phyloP scores from a whole-genome alignment of 2,329 filamentous ascomycete species.

The Penicillium freii region DNA sequence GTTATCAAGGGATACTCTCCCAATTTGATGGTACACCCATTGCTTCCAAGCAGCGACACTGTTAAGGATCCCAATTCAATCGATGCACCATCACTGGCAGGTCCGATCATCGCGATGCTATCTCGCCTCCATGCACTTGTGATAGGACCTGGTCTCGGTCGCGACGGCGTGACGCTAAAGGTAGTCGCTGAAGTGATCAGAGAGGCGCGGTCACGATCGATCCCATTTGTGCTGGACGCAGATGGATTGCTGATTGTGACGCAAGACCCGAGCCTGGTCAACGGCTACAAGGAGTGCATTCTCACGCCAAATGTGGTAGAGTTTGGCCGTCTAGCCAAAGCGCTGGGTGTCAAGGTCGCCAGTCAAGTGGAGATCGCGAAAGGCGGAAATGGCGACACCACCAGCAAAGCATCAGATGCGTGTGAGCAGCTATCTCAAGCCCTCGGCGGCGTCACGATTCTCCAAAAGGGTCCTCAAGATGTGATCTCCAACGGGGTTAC shows the following conservation, averaged over 20 bases:
- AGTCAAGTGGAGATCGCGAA: conserved; percentile 38
- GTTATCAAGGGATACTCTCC: conserved; percentile 98
- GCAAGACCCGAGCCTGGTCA: conserved; percentile 70
- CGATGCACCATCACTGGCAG: conserved; percentile 60
- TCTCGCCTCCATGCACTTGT: conserved; percentile 87
- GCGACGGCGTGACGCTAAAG: conserved; percentile 85
- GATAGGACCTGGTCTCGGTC: conserved; percentile 85
- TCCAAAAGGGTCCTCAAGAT: conserved; percentile 84
- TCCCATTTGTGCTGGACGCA: conserved; percentile 87
- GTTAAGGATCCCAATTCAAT: conserved; percentile 49
- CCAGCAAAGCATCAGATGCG: conserved; percentile 55
- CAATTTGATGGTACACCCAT: conserved; percentile 96
- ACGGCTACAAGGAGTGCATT: conserved; percentile 78
- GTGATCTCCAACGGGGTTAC: conserved; percentile 75
- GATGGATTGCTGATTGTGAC: conserved; percentile 81
- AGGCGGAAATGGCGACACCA: conserved; percentile 40
- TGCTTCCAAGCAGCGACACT: conserved; percentile 76
- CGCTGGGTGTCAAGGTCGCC: conserved; percentile 63
- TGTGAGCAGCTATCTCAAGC: conserved; percentile 69
- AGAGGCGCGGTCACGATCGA: conserved; percentile 66
- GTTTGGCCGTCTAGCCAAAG: conserved; percentile 77
- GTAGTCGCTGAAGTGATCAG: conserved; percentile 76
- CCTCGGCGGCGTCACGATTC: conserved; percentile 82
- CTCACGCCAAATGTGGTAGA: conserved; percentile 95
- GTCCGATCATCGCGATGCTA: conserved; percentile 73